A percentile compares a stretch with the other conserved stretches of the same genome.
These are phyloP conservation scores for Zelopaecilomyces penicillatus DNA, from an alignment of 2,329 filamentous ascomycete genomes.

Conservation along the genomic window DNA sequence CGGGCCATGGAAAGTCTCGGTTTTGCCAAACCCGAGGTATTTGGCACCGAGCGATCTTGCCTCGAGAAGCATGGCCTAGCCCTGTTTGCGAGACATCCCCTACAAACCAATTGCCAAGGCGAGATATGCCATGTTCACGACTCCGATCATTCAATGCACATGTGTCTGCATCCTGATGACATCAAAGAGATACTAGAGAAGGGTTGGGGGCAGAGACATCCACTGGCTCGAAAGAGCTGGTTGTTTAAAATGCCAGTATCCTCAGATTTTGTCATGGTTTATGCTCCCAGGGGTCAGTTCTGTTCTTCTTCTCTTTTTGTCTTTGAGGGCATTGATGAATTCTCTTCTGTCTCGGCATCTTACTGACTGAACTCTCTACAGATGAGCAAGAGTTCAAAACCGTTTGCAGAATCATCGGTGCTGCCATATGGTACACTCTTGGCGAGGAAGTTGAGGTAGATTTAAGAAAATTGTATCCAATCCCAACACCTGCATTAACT, in stretches of 20 bases:
- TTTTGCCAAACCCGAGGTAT: constrained; percentile 32
- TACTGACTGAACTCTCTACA: constrained; percentile 14
- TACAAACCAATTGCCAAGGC: constrained; percentile 66
- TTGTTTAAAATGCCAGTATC: constrained; percentile 59
- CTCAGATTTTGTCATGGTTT: constrained; percentile 70
- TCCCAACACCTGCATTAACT: background rate
- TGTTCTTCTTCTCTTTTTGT: constrained; percentile 1
- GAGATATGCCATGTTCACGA: constrained; percentile 77
- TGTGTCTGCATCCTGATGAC: constrained; percentile 73
- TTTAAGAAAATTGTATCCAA: background rate
- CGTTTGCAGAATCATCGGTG: constrained; percentile 62
- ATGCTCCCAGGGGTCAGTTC: constrained; percentile 57
- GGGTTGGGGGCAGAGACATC: constrained; percentile 71
- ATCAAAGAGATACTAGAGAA: constrained; percentile 61
- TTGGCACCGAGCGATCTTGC: constrained; percentile 60
- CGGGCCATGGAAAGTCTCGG: constrained; percentile 45
- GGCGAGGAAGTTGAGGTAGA: constrained; percentile 35
- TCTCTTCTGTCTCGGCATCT: no score
- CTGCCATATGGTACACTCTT: constrained; percentile 60
- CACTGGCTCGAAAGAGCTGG: constrained; percentile 58
- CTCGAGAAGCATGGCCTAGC: constrained; percentile 77
- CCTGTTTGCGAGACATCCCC: constrained; percentile 58
- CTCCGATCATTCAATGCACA: constrained; percentile 67
- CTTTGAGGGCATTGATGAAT: no score
- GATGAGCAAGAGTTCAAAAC: constrained; percentile 58